These are phyloP conservation scores for Globisporangium middletonii DNA, from an alignment of 352 stramenopile genomes.

Conservation along the genomic window DNA sequence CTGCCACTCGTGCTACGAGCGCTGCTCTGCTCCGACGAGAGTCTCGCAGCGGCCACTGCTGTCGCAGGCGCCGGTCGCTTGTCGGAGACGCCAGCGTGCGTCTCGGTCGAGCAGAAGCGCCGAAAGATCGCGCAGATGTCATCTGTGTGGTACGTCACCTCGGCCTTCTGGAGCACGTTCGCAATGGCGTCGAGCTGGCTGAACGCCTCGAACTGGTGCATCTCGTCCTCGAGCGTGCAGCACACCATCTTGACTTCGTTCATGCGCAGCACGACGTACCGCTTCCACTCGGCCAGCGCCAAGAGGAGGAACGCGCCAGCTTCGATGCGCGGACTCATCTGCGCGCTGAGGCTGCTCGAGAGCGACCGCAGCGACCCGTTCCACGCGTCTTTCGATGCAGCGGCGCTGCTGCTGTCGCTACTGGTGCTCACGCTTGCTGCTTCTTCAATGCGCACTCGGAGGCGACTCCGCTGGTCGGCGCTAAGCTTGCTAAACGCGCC, in stretches of 20 bases:
- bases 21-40: background rate
- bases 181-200: slow-evolving; percentile 47
- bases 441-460: slow-evolving; percentile 32
- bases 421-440: slow-evolving; percentile 3
- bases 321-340: slow-evolving; percentile 22
- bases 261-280: slow-evolving; percentile 61
- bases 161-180: slow-evolving; percentile 42
- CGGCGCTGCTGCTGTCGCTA: background rate
- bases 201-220: slow-evolving; percentile 42
- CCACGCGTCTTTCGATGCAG: background rate
- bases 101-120: slow-evolving; percentile 50
- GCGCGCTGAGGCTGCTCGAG: slow-evolving; percentile 1
- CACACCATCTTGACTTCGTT: slow-evolving; percentile 62
- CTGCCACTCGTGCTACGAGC: background rate
- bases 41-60: too few species aligned
- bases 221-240: slow-evolving; percentile 48
- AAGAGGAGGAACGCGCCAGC: slow-evolving; percentile 54
- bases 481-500: slow-evolving; percentile 43
- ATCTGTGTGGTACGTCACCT: slow-evolving; percentile 38
- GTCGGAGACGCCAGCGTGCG: background rate
- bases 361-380: background rate
- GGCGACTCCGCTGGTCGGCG: slow-evolving; percentile 36
- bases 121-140: slow-evolving; percentile 62
- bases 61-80: background rate
- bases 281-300: slow-evolving; percentile 58